Conservation (phyloP, 495 filamentous ascomycete species). For the Hyaloscypha variabilis region DNA sequence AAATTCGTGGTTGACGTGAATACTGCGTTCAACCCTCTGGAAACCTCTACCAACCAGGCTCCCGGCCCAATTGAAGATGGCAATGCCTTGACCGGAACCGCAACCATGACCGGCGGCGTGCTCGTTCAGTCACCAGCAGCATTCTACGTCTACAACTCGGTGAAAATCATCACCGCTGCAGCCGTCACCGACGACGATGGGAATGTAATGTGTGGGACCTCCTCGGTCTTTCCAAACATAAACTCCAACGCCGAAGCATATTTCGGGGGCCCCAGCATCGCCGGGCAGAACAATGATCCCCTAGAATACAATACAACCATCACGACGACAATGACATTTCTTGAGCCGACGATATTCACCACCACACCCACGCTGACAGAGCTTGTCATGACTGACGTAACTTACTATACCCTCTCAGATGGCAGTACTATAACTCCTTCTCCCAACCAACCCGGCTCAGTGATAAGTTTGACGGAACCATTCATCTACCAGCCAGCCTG, state of each 20-base stretch:
- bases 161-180: conserved; percentile 26
- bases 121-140: conserved; percentile 27
- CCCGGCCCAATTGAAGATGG: background rate
- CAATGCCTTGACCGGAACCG: conserved; percentile 12
- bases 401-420: conserved; percentile 5
- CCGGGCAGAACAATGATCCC: background rate
- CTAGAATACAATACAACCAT: background rate
- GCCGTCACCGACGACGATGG: conserved; percentile 9
- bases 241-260: conserved; percentile 29
- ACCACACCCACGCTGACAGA: background rate
- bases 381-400: background rate
- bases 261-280: conserved; percentile 20
- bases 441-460: background rate
- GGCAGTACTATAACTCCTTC: background rate
- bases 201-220: conserved; percentile 16
- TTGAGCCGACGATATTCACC: background rate
- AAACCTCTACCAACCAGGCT: conserved; percentile 2
- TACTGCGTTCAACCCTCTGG: conserved; percentile 16
- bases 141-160: conserved; percentile 28
- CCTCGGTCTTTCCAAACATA: conserved; percentile 5
- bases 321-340: background rate
- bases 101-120: conserved; percentile 20
- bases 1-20: background rate
- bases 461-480: conserved; percentile 22
- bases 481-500: conserved; percentile 24